phyloP scores from a whole-genome alignment of 2,329 filamentous ascomycete species.

The Aspergillus sergii region DNA sequence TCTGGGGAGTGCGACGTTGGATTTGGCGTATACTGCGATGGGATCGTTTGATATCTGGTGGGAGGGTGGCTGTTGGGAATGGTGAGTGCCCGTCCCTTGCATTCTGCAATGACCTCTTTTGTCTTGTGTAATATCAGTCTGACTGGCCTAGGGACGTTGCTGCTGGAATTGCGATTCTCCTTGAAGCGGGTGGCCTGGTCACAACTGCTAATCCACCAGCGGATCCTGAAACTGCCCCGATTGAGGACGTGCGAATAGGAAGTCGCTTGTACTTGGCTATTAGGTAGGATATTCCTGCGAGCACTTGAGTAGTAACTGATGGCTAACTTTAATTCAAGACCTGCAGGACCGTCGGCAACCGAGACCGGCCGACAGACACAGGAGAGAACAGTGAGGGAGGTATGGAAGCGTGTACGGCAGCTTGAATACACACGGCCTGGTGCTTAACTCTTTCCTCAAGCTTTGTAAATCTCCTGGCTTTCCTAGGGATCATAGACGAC shows the following conservation, averaged over 20 bases:
- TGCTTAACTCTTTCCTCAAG: slow-evolving; percentile 36
- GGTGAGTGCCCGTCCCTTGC: slow-evolving; percentile 48
- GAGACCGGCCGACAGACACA: slow-evolving; percentile 70
- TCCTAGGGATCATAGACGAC: neutral
- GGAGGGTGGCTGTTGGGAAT: slow-evolving; percentile 82
- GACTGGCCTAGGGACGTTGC: slow-evolving; percentile 64
- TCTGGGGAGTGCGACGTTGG: slow-evolving; percentile 72
- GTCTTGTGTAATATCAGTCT: neutral
- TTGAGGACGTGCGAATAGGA: slow-evolving; percentile 64
- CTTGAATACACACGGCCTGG: slow-evolving; percentile 71
- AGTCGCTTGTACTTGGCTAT: slow-evolving; percentile 73
- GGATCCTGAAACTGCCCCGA: slow-evolving; percentile 56
- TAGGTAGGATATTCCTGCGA: slow-evolving; percentile 44
- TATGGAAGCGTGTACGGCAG: slow-evolving; percentile 68
- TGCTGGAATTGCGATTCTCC: slow-evolving; percentile 71
- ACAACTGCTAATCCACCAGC: slow-evolving; percentile 73
- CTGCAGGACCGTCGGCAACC: slow-evolving; percentile 61
- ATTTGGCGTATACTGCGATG: slow-evolving; percentile 75
- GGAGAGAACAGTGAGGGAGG: slow-evolving; percentile 70
- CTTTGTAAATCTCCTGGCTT: neutral
- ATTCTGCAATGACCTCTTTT: neutral
- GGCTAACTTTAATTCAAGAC: slow-evolving; percentile 44
- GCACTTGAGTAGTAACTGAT: neutral
- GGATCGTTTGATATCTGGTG: slow-evolving; percentile 80
- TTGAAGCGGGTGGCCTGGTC: slow-evolving; percentile 73